Conservation (phyloP, 805 yeast species). For the Teunomyces cretensis region DNA sequence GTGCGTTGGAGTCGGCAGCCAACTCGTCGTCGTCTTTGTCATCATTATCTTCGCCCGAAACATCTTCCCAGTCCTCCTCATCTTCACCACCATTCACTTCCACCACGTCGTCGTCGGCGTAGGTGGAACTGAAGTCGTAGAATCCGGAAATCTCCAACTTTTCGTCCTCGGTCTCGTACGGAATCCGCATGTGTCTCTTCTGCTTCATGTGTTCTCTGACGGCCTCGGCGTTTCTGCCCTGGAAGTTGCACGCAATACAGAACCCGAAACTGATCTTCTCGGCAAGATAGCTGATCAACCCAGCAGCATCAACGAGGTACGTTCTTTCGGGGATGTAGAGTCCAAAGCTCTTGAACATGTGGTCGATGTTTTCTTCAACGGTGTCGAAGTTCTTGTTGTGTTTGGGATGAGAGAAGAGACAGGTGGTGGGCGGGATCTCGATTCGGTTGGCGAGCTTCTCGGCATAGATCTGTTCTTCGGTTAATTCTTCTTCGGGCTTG, state of each 20-base stretch:
- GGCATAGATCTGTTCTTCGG: conserved; percentile 35
- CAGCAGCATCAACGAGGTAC: conserved; percentile 65
- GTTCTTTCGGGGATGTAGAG: conserved; percentile 82
- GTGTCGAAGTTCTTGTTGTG: conserved; percentile 30
- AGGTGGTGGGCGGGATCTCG: conserved; percentile 48
- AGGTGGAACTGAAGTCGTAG: conserved; percentile 78
- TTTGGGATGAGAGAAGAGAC: conserved; percentile 50
- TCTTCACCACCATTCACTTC: conserved; percentile 12
- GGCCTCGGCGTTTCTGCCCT: conserved; percentile 82
- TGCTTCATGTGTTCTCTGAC: conserved; percentile 84
- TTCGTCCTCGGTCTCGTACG: conserved; percentile 82
- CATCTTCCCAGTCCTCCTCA: conserved; percentile 42
- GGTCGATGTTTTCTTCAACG: conserved; percentile 51
- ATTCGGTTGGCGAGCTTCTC: conserved; percentile 47
- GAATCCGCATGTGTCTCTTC: conserved; percentile 85
- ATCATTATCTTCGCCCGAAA: conserved; percentile 23
- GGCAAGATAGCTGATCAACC: conserved; percentile 71
- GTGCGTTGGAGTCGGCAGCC: conserved; percentile 24
- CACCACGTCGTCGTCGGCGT: conserved; percentile 27
- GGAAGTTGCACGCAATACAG: conserved; percentile 79
- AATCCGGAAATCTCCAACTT: conserved; percentile 72
- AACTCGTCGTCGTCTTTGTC: conserved; percentile 25
- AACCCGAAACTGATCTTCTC: conserved; percentile 81
- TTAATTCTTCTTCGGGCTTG: conserved; percentile 10
- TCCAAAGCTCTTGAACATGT: conserved; percentile 81